Percentiles rank a stretch among this genome's conserved stretches.
Conservation (phyloP, 2,329 filamentous ascomycete genomes). For the Nigrospora osmanthi region DNA sequence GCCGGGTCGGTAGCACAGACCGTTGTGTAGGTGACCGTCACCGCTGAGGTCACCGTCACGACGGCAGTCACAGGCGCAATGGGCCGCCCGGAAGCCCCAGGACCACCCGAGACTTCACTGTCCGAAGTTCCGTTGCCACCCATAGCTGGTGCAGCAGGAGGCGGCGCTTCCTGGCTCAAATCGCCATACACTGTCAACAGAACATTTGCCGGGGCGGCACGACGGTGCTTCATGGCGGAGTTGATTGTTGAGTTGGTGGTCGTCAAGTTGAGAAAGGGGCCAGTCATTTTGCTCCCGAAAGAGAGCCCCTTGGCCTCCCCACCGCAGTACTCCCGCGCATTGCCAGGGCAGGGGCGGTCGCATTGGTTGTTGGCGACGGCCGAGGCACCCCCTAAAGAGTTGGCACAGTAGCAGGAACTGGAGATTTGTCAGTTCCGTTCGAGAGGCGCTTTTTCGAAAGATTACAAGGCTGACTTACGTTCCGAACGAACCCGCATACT, state of each 20-base stretch:
- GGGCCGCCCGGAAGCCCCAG: background rate
- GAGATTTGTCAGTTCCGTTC: background rate
- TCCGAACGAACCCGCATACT: slow-evolving; percentile 31
- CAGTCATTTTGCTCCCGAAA: background rate
- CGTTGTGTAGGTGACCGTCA: slow-evolving; percentile 24
- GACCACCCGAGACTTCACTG: background rate
- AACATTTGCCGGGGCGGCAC: slow-evolving; percentile 16
- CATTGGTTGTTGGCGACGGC: slow-evolving; percentile 26
- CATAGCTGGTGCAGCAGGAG: slow-evolving; percentile 24
- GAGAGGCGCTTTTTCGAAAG: background rate
- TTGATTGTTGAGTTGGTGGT: slow-evolving; percentile 5
- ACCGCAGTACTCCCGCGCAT: slow-evolving; percentile 31
- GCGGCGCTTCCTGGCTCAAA: slow-evolving; percentile 18
- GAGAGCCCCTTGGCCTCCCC: slow-evolving; percentile 14
- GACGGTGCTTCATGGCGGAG: slow-evolving; percentile 12
- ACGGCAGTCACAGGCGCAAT: background rate
- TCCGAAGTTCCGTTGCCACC: slow-evolving; percentile 7
- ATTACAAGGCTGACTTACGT: slow-evolving; percentile 11
- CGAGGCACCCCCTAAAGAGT: slow-evolving; percentile 28
- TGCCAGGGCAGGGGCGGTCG: slow-evolving; percentile 31
- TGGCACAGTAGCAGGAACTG: slow-evolving; percentile 37
- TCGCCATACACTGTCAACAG: slow-evolving; percentile 37
- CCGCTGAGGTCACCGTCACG: slow-evolving; percentile 11
- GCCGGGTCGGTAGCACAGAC: slow-evolving; percentile 25
- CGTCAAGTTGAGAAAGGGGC: background rate